phyloP scores from a whole-genome alignment of 225 moss, liverwort and hornwort species.

The Bryoerythrophyllum caledonicum region DNA sequence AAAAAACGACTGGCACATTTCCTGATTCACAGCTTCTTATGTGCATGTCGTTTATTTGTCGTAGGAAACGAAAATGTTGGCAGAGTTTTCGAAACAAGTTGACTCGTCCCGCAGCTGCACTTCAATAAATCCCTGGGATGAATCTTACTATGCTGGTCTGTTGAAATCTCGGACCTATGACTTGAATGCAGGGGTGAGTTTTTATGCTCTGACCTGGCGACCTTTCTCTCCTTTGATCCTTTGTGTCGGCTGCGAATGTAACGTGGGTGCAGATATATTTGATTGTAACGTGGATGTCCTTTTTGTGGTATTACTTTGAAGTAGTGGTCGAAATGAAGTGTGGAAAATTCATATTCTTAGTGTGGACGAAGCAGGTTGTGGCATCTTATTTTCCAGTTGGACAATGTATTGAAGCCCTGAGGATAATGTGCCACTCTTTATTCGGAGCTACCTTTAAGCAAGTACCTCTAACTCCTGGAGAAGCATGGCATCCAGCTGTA shows the following conservation, averaged over 20 bases:
- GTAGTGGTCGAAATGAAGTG: not conserved
- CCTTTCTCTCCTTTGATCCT: constrained; percentile 1
- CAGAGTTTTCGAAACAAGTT: constrained; percentile 76
- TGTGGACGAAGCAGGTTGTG: constrained; percentile 70
- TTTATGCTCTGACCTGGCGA: constrained; percentile 6
- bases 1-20: not conserved
- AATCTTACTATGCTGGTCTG: constrained; percentile 88
- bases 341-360: constrained; percentile 9
- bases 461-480: constrained; percentile 75
- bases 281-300: constrained; percentile 17
- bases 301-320: constrained; percentile 7
- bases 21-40: not conserved
- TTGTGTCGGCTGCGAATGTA: no score
- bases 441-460: constrained; percentile 93
- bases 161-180: constrained; percentile 78
- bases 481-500: constrained; percentile 97
- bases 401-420: constrained; percentile 89
- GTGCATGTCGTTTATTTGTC: constrained; percentile 10
- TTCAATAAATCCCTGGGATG: constrained; percentile 88
- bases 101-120: constrained; percentile 69
- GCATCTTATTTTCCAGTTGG: constrained; percentile 93
- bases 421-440: constrained; percentile 76
- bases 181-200: constrained; percentile 76
- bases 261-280: no score
- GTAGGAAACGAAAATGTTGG: constrained; percentile 88